Evolutionary conservation across 352 stramenopile species (phyloP), one percentile per base, ranked within the genome.

Genomic region (Phytophthora lateralis): DNA sequence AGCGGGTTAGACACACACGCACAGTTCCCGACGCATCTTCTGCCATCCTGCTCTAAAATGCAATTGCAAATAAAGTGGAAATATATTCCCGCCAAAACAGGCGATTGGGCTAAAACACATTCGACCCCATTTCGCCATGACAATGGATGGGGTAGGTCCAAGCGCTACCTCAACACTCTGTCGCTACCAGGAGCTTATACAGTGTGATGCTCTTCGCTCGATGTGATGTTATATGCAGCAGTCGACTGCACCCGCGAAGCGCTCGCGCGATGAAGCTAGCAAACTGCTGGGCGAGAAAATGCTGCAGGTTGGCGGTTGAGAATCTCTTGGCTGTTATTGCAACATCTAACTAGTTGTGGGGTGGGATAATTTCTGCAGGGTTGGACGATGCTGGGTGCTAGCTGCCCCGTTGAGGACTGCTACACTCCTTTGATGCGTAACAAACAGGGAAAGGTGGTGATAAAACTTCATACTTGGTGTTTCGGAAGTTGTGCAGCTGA

Each of bases 371-470:
- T 38, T 0, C 3, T 75, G 35, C 26, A 91, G 78, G 85, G 85
- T 8, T 95, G 85, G 85, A 90, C 84, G 27, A 80, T 95, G 68
- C 71, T 95, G 9, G 83, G 73, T 2, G 43, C 74, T 21, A 85
- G 80, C 44, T 95, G 85, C 59, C 85, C 85, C 0, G 73, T 72
- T 10, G 70, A 86, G 3, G 75, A 85, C 18, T 95, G 85, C 75
- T 90, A 80, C 50, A 93, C 83, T 65, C 85, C 85, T 44, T 71
- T 95, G 9, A 79, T 95, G 76, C 82, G 80, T 50, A 91, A 78
- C 71, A 87, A 86, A 41, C 73, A 95, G 48, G 79, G 78, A 26
- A 80, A 88, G 58, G 76, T 82, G 30, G 32, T 44, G 20, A 39
- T 17, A 18, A 14, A 54, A 21, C 12, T 3, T n/a, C 17, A 18